Percentiles rank a stretch among this genome's conserved stretches.
phyloP scores from a whole-genome alignment of 202 grass and related monocot species.

The Panicum virgatum region DNA sequence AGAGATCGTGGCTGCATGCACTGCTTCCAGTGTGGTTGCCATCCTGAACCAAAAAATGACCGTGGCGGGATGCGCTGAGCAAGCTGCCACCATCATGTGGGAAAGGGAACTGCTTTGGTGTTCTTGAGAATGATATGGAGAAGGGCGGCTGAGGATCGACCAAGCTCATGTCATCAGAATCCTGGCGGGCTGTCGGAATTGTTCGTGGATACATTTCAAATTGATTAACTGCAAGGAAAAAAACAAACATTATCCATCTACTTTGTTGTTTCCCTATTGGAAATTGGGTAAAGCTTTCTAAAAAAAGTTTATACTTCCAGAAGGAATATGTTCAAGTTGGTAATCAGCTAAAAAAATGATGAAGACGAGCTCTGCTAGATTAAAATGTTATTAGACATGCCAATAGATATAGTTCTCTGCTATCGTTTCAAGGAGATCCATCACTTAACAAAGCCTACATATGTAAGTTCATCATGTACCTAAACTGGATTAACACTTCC shows the following conservation, averaged over 20 bases:
- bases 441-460: not conserved
- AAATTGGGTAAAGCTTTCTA: not conserved
- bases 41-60: slow-evolving; percentile 26
- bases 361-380: not conserved
- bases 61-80: not conserved
- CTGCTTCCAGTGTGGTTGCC: not conserved
- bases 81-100: not conserved
- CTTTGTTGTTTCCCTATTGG: not conserved
- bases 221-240: slow-evolving; percentile 36
- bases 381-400: not conserved
- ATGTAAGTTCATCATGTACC: not conserved
- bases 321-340: not conserved
- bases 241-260: not conserved
- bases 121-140: slow-evolving; percentile 53
- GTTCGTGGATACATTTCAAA: slow-evolving; percentile 33
- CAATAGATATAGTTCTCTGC: not conserved
- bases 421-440: not conserved
- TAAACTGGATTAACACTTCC: not conserved
- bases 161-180: not conserved
- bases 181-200: slow-evolving; percentile 6
- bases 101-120: slow-evolving; percentile 38
- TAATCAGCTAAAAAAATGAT: not conserved
- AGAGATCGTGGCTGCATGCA: not conserved
- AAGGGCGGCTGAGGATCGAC: slow-evolving; percentile 28
- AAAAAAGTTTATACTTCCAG: not conserved